These are phyloP conservation scores for Psidium friedrichsthalianum DNA, from an alignment of 345 rosid species.

Conservation along the genomic window DNA sequence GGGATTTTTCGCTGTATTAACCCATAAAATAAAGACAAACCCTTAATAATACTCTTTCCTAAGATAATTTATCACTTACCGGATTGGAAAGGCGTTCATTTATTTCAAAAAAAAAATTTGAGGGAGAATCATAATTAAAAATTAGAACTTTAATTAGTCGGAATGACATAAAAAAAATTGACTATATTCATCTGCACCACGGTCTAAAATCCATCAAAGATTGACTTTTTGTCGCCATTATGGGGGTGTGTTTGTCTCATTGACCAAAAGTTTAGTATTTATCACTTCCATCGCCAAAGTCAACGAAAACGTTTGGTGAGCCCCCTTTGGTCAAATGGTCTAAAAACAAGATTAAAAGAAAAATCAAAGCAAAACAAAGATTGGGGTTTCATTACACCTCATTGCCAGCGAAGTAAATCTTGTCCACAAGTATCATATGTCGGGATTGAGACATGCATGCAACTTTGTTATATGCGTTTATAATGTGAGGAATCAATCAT, in stretches of 20 bases:
- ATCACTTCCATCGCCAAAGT: not conserved
- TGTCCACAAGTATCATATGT: not conserved
- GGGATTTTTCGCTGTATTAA: too few species aligned
- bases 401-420: not conserved
- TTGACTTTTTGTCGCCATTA: not conserved
- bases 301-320: not conserved
- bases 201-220: not conserved
- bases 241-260: not conserved
- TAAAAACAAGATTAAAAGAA: not conserved
- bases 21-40: too few species aligned
- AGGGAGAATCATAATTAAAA: not conserved
- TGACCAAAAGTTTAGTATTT: not conserved
- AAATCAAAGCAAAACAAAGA: not conserved
- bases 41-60: too few species aligned
- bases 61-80: not conserved
- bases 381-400: not conserved
- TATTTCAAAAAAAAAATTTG: fast-evolving
- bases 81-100: not conserved
- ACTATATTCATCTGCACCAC: not conserved
- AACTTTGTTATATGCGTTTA: not conserved
- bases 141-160: not conserved
- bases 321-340: not conserved
- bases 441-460: not conserved
- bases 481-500: too few species aligned
- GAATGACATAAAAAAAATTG: not conserved